These are phyloP conservation scores for Capsella bursapastoris DNA, from an alignment of 345 rosid species.

Conservation along the genomic window DNA sequence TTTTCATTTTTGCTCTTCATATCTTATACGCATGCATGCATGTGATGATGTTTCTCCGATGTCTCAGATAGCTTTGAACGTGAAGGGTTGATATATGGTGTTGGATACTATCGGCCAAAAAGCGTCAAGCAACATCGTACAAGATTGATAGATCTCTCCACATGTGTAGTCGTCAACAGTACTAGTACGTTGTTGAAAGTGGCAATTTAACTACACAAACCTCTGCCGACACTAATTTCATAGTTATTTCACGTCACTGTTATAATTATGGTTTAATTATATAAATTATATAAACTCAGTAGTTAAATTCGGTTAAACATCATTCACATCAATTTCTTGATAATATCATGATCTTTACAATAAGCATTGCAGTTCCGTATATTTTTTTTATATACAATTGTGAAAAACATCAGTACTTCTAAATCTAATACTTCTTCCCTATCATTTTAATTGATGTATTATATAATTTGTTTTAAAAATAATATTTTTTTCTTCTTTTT, in stretches of 20 bases:
- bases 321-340: background rate
- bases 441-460: too few relatives aligned
- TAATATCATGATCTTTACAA: background rate
- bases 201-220: constrained; percentile 1
- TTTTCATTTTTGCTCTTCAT: background rate
- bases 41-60: constrained; percentile 20
- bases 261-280: background rate
- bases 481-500: too few relatives aligned
- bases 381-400: background rate
- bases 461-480: too few relatives aligned
- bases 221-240: constrained; percentile 20
- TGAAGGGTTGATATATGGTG: constrained; percentile 14
- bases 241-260: background rate
- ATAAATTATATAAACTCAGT: background rate
- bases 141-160: constrained; percentile 7
- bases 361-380: background rate
- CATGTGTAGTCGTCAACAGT: background rate
- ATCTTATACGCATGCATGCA: background rate
- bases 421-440: too few relatives aligned
- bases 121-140: constrained; percentile 21
- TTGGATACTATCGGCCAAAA: constrained; percentile 30
- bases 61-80: background rate
- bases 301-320: background rate
- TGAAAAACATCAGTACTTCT: background rate
- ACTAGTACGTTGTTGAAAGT: background rate